Conservation (phyloP, 139 green algal genomes). For the Diplosphaera chodatii region DNA sequence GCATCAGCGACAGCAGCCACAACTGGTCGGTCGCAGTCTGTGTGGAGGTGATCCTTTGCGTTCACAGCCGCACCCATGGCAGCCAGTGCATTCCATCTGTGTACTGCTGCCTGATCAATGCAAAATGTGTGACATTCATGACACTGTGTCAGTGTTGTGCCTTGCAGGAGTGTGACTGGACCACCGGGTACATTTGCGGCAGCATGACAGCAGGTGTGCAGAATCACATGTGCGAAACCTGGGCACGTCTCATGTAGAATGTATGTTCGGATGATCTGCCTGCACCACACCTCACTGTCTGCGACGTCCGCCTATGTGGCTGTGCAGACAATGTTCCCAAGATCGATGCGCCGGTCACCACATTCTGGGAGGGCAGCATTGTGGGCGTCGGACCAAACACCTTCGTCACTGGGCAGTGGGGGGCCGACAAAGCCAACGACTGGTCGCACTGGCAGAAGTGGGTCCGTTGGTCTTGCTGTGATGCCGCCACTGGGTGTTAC, state of each 20-base stretch:
- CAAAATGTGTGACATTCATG: too few relatives aligned
- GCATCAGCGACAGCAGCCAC: not conserved
- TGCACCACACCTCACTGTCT: too few relatives aligned
- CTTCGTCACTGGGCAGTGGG: slow-evolving; percentile 70
- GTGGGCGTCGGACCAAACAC: slow-evolving; percentile 67
- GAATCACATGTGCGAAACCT: too few relatives aligned
- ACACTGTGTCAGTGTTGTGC: too few relatives aligned
- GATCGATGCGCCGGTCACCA: slow-evolving; percentile 27
- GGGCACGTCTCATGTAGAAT: too few relatives aligned
- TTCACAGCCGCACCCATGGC: too few relatives aligned
- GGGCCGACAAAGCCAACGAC: slow-evolving; percentile 35
- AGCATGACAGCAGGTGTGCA: not conserved
- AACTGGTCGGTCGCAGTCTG: not conserved
- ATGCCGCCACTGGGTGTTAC: too few relatives aligned
- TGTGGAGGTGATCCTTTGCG: not conserved
- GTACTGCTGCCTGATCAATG: too few relatives aligned
- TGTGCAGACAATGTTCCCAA: slow-evolving; percentile 34
- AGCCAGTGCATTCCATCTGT: too few relatives aligned
- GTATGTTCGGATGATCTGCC: too few relatives aligned
- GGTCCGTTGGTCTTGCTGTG: too few relatives aligned
- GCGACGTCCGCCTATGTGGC: too few relatives aligned
- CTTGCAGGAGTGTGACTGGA: not conserved
- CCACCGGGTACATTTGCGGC: not conserved
- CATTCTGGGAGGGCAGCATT: slow-evolving; percentile 68
- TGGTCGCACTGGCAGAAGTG: slow-evolving; percentile 42